These are phyloP conservation scores for Byssoonygena ceratinophila DNA, from an alignment of 2,329 filamentous ascomycete genomes.

Conservation along the genomic window DNA sequence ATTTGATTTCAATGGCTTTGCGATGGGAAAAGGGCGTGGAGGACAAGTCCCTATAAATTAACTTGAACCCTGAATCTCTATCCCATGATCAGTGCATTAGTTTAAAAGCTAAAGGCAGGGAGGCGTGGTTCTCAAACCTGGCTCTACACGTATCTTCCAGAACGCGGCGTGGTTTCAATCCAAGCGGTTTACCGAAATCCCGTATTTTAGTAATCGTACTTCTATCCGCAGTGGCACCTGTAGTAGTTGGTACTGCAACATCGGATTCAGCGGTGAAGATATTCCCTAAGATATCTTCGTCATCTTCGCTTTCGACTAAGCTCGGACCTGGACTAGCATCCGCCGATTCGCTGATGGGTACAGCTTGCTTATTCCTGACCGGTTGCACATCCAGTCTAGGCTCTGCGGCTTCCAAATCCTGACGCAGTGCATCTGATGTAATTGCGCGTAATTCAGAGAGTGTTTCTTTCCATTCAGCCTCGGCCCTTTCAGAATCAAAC, in stretches of 20 bases:
- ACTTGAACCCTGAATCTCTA: slow-evolving; percentile 59
- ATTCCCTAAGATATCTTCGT: slow-evolving; percentile 41
- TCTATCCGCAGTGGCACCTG: slow-evolving; percentile 27
- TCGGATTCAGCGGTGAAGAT: slow-evolving; percentile 43
- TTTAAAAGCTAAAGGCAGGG: background rate
- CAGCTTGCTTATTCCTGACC: slow-evolving; percentile 20
- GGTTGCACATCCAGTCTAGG: slow-evolving; percentile 12
- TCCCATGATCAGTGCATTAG: slow-evolving; percentile 12
- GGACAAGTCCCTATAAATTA: slow-evolving; percentile 61
- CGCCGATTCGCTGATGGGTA: slow-evolving; percentile 41
- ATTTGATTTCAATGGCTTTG: slow-evolving; percentile 62
- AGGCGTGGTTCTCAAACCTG: slow-evolving; percentile 40
- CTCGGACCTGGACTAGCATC: background rate
- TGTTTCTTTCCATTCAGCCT: slow-evolving; percentile 54
- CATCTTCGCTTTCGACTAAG: slow-evolving; percentile 33
- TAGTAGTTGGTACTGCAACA: slow-evolving; percentile 35
- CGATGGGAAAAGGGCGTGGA: slow-evolving; percentile 64
- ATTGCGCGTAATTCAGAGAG: slow-evolving; percentile 53
- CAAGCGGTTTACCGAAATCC: slow-evolving; percentile 75
- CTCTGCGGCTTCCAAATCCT: background rate
- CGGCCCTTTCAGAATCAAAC: slow-evolving; percentile 58
- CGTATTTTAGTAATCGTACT: slow-evolving; percentile 47
- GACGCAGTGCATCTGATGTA: slow-evolving; percentile 36
- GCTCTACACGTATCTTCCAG: slow-evolving; percentile 82
- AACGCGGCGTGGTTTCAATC: slow-evolving; percentile 62